A percentile compares a stretch with the other conserved stretches of the same genome.
Evolutionary conservation across 768 basidiomycete genomes (phyloP).

Genomic region (Amanita exitialis): DNA sequence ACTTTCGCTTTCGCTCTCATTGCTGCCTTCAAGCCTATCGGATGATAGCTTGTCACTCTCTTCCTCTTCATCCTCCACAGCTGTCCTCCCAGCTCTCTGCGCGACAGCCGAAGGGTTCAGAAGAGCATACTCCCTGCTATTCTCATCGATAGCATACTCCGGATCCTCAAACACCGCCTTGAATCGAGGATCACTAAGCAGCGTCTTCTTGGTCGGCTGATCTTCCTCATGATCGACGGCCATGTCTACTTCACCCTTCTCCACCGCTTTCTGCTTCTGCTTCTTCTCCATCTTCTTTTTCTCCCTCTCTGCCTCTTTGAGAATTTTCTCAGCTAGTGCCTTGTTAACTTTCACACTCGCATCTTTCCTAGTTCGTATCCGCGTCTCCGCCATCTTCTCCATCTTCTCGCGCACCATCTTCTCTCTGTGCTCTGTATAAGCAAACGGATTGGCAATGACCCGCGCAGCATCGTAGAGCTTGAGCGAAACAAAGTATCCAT

Average conservation of each 20-base stretch:
- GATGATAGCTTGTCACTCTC: constrained; percentile 68
- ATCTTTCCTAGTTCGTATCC: constrained; percentile 80
- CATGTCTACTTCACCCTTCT: constrained; percentile 24
- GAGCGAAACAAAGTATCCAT: constrained; percentile 95
- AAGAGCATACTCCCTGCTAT: constrained; percentile 78
- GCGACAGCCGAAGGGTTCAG: constrained; percentile 83
- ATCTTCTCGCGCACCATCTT: constrained; percentile 80
- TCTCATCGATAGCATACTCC: constrained; percentile 87
- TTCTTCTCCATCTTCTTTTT: constrained; percentile 46
- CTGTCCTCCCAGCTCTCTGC: constrained; percentile 54
- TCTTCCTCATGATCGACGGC: constrained; percentile 26
- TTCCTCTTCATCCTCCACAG: constrained; percentile 83
- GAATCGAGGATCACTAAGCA: constrained; percentile 87
- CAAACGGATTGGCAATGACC: constrained; percentile 92
- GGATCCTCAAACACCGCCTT: constrained; percentile 84
- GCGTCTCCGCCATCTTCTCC: constrained; percentile 86
- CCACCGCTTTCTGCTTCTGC: constrained; percentile 30
- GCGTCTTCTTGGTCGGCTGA: constrained; percentile 21
- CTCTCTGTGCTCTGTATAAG: constrained; percentile 90
- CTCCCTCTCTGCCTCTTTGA: constrained; percentile 53
- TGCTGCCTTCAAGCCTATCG: constrained; percentile 36
- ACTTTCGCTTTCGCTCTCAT: constrained; percentile 31
- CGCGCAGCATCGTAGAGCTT: constrained; percentile 94
- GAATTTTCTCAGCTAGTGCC: constrained; percentile 78
- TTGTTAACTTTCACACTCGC: constrained; percentile 63